Conservation (phyloP, 352 stramenopile species). For the Phytopythium ostracodes region DNA sequence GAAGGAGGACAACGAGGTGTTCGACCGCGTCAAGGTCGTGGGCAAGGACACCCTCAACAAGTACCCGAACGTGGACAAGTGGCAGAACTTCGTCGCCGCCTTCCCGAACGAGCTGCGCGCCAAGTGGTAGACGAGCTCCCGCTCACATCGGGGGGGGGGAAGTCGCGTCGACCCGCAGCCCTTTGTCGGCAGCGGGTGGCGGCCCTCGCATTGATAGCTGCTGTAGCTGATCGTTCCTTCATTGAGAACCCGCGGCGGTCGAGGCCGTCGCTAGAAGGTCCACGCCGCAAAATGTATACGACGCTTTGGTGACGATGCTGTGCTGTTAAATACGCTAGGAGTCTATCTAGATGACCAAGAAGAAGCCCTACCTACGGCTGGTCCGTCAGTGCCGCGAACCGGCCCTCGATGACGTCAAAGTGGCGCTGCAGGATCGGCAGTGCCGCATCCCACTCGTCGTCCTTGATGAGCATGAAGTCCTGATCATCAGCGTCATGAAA, state of each 20-base stretch:
- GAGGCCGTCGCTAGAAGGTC: neutral
- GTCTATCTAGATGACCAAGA: neutral
- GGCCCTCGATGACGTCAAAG: slow-evolving; percentile 39
- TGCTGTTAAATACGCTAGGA: slow-evolving; percentile 7
- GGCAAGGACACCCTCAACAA: slow-evolving; percentile 70
- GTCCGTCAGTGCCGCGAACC: slow-evolving; percentile 30
- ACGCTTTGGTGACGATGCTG: neutral
- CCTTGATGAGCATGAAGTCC: slow-evolving; percentile 72
- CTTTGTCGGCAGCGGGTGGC: neutral
- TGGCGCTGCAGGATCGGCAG: slow-evolving; percentile 38
- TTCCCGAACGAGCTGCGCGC: slow-evolving; percentile 72
- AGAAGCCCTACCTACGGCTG: slow-evolving; percentile 1
- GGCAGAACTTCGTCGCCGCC: slow-evolving; percentile 63
- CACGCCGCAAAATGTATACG: neutral
- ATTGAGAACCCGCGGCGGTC: neutral
- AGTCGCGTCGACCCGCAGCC: neutral
- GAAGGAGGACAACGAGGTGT: slow-evolving; percentile 62
- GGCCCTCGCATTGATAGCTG: neutral
- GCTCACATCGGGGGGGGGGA: neutral
- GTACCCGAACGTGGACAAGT: slow-evolving; percentile 75
- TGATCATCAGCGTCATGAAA: slow-evolving; percentile 4
- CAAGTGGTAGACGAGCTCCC: slow-evolving; percentile 50
- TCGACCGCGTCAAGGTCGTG: slow-evolving; percentile 76
- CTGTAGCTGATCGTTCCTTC: neutral
- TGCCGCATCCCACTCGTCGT: slow-evolving; percentile 60